Conservation (phyloP, 108 stramenopile genomes). For the Conticribra guillardii region DNA sequence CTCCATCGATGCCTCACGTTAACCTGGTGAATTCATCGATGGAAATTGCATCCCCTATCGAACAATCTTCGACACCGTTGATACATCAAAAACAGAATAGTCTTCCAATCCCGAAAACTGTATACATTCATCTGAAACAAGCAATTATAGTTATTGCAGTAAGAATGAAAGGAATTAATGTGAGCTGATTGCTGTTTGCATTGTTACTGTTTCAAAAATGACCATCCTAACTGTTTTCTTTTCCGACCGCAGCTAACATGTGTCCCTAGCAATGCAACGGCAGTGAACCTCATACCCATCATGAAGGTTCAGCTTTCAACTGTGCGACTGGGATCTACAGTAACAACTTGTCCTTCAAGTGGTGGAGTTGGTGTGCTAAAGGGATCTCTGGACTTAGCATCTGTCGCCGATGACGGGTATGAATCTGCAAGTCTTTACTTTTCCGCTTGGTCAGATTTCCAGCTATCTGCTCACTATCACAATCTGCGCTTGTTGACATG, state of each 20-base stretch:
- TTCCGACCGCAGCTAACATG: no score
- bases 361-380: not conserved
- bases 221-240: no score
- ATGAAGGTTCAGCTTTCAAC: conserved; percentile 47
- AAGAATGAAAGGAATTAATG: conserved; percentile 48
- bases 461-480: conserved; percentile 70
- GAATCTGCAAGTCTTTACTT: conserved; percentile 14
- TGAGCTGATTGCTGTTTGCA: no score
- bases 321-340: conserved; percentile 47
- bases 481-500: conserved; percentile 75
- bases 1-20: not conserved
- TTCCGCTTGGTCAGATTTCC: conserved; percentile 51
- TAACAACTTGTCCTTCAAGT: conserved; percentile 22
- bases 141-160: conserved; percentile 47
- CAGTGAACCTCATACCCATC: conserved; percentile 60
- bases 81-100: conserved; percentile 17
- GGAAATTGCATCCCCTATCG: conserved; percentile 14
- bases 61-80: not conserved
- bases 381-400: not conserved
- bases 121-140: conserved; percentile 22
- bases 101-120: conserved; percentile 1
- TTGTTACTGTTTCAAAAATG: no score
- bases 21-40: not conserved
- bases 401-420: not conserved
- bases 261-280: conserved; percentile 68